Base-by-base conservation (phyloP, 169 alveolate genomes). In the Plasmodium malariae region DNA sequence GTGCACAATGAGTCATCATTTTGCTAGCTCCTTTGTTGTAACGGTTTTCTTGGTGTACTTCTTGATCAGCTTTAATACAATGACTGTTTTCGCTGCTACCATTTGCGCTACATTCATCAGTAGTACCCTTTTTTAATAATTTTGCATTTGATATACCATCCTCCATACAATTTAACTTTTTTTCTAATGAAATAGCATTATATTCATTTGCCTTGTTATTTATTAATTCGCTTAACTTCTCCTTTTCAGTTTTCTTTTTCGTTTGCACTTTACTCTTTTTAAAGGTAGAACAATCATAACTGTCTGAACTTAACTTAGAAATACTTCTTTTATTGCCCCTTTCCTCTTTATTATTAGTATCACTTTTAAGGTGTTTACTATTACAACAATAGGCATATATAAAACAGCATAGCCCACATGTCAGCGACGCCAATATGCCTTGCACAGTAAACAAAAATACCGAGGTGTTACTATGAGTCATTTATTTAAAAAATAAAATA, bases 351-450 rank as follows among this genome's bases (percentile, higher is more conserved):
- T 65, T 30, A 67, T 21, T 34, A 0, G 17, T 54, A 0, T 54
- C 54, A 51, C 32, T 71, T 11, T n/a, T 71, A 12, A 49, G 26
- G 26, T 19, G n/a, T 51, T 54, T 65, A 65, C 17, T 54, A 70
- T 80, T 80, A 45, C 74, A 80, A 34, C 90, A 60, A n/a, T 80
- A 80, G 7, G 73, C 70, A 67, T 80, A 80, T 43, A 80, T 51
- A 34, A 49, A 51, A 62, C 83, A 80, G 45, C 90, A 80, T n/a
- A 80, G 72, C n/a, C 90, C 71, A 34, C 90, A 80, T 3, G 90
- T 80, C 30, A 80, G n/a, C 32, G 76, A 67, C 3, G 90, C 90
- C 60, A 80, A 49, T 34, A 80, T 36, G 26, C 90, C 90, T 34
- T 80, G 90, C 12, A 67, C 83, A 14, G 90, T 80, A 40, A 80